A percentile compares a stretch with the other conserved stretches of the same genome.
These are phyloP conservation scores for Rubia tinctorum DNA, from an alignment of 305 asterid species.

Conservation along the genomic window DNA sequence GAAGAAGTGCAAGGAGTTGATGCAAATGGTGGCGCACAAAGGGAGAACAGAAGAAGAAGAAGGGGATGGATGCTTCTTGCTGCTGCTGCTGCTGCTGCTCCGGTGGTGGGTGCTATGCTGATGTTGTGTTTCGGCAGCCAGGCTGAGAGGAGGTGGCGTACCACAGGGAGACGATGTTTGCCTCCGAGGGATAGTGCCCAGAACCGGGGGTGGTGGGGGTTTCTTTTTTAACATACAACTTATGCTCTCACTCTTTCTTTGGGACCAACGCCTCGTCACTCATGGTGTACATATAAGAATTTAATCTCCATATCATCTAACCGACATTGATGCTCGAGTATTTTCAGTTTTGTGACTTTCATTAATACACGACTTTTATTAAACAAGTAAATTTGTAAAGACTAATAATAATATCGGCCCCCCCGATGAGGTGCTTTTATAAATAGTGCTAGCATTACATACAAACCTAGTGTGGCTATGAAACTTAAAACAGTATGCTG, in stretches of 20 bases:
- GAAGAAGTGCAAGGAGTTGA: constrained; percentile 19
- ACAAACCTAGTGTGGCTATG: not conserved
- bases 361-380: not conserved
- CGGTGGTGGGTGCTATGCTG: constrained; percentile 63
- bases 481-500: constrained; percentile 63
- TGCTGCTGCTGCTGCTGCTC: constrained; percentile 57
- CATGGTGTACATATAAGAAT: not conserved
- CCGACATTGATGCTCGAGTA: not conserved
- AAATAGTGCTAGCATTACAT: not conserved
- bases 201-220: constrained; percentile 68
- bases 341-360: not conserved
- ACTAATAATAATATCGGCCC: not conserved
- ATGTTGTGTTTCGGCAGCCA: constrained; percentile 61
- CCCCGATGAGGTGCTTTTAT: not conserved
- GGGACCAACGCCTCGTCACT: too few species aligned
- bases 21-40: constrained; percentile 23
- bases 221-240: constrained; percentile 37
- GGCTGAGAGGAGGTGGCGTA: constrained; percentile 35
- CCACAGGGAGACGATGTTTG: constrained; percentile 18
- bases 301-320: too few species aligned
- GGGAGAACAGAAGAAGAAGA: constrained; percentile 24
- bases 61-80: constrained; percentile 61
- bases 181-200: constrained; percentile 35
- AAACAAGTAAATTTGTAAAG: not conserved
- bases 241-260: too few species aligned